phyloP scores from a whole-genome alignment of 257 asterid genomes.

The Gentiana straminea region DNA sequence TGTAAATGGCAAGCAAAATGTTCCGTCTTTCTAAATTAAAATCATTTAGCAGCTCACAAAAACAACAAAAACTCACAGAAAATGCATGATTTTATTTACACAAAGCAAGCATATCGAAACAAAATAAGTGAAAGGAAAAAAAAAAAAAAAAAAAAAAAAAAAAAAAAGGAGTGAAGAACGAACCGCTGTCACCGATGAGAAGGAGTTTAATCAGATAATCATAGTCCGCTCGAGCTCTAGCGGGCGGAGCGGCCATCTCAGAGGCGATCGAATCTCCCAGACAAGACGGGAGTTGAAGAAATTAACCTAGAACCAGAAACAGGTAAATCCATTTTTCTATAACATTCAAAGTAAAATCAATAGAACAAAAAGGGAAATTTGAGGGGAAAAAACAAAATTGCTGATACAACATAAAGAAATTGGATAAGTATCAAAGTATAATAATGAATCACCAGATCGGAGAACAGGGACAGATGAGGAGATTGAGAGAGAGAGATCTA shows the following conservation, averaged over 20 bases:
- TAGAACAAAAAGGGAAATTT: no score
- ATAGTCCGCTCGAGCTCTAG: slow-evolving; percentile 23
- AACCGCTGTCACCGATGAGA: slow-evolving; percentile 20
- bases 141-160: not conserved
- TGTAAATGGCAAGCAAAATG: not conserved
- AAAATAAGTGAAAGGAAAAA: not conserved
- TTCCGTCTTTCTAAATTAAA: not conserved
- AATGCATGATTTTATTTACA: not conserved
- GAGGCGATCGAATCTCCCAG: slow-evolving; percentile 4
- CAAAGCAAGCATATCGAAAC: not conserved
- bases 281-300: not conserved
- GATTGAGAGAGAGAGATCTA: slow-evolving; percentile 15
- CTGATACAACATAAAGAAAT: not conserved
- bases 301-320: slow-evolving; percentile 5
- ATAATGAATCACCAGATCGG: slow-evolving; percentile 21
- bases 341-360: not conserved
- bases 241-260: slow-evolving; percentile 23
- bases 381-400: no score
- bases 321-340: not conserved
- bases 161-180: not conserved
- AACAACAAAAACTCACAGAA: not conserved
- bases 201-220: slow-evolving; percentile 24
- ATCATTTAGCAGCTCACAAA: slow-evolving; percentile 1
- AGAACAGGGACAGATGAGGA: slow-evolving; percentile 1
- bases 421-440: not conserved